Percentiles rank a stretch among this genome's conserved stretches.
phyloP scores from a whole-genome alignment of 345 rosid genomes.

The Turnera subulata region DNA sequence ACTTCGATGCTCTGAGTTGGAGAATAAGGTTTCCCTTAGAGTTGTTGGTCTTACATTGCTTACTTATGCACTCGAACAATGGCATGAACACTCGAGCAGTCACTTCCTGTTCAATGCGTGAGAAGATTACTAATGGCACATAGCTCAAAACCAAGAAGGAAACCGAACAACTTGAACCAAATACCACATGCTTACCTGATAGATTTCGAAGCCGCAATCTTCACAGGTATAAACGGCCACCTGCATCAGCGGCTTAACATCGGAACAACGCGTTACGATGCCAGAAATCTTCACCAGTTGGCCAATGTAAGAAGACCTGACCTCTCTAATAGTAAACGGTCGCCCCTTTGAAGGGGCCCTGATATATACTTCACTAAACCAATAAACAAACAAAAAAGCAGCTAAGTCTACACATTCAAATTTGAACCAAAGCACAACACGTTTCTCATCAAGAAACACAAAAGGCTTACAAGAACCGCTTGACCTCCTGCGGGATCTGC shows the following conservation, averaged over 20 bases:
- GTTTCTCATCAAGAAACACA: neutral
- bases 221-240: conserved; percentile 98
- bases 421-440: neutral
- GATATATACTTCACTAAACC: conserved; percentile 78
- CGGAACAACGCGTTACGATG: conserved; percentile 95
- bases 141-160: neutral
- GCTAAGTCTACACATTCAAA: neutral
- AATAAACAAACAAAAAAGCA: conserved; percentile 3
- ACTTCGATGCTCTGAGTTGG: conserved; percentile 97
- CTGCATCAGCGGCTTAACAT: conserved; percentile 97
- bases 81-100: conserved; percentile 96
- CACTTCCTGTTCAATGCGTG: conserved; percentile 59
- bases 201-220: conserved; percentile 92
- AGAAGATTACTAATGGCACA: conserved; percentile 5
- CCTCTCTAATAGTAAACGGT: conserved; percentile 84
- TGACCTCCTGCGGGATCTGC: conserved; percentile 86
- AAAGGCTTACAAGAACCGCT: conserved; percentile 78
- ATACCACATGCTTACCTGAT: conserved; percentile 56
- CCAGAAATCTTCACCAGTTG: conserved; percentile 90
- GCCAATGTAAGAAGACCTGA: conserved; percentile 87
- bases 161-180: neutral
- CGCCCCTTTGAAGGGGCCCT: conserved; percentile 78
- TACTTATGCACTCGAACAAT: conserved; percentile 77
- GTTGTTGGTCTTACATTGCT: conserved; percentile 57
- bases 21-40: conserved; percentile 84